These are phyloP conservation scores for Monotropa hypopitys DNA, from an alignment of 179 eudicot genomes.

Conservation along the genomic window DNA sequence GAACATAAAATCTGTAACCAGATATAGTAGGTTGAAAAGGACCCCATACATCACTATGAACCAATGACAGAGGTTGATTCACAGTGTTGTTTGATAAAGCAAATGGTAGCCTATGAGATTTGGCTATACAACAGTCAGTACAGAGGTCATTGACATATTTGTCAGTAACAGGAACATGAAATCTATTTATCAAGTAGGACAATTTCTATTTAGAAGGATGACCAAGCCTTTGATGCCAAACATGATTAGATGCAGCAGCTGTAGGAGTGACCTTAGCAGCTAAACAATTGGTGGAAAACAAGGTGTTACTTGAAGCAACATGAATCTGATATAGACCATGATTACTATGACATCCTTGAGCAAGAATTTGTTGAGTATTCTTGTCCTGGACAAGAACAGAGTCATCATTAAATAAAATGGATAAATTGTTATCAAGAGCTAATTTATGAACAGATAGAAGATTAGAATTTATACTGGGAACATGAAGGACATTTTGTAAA, in stretches of 20 bases:
- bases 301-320: too few species aligned
- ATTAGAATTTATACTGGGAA: too few species aligned
- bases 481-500: too few species aligned
- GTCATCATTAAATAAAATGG: too few species aligned
- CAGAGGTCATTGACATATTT: not conserved
- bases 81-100: not conserved
- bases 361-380: too few species aligned
- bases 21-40: not conserved
- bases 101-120: too few species aligned
- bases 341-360: not conserved
- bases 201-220: not conserved
- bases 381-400: too few species aligned
- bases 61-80: not conserved
- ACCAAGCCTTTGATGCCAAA: not conserved
- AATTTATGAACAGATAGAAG: too few species aligned
- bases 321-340: too few species aligned
- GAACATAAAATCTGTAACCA: not conserved
- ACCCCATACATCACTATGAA: too few species aligned
- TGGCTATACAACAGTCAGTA: not conserved
- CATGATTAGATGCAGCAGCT: not conserved
- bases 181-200: not conserved
- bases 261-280: not conserved
- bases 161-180: not conserved
- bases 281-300: fast-evolving
- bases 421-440: too few species aligned